phyloP scores from a whole-genome alignment of 2,329 filamentous ascomycete species.

The Sarocladiaceae sp. region DNA sequence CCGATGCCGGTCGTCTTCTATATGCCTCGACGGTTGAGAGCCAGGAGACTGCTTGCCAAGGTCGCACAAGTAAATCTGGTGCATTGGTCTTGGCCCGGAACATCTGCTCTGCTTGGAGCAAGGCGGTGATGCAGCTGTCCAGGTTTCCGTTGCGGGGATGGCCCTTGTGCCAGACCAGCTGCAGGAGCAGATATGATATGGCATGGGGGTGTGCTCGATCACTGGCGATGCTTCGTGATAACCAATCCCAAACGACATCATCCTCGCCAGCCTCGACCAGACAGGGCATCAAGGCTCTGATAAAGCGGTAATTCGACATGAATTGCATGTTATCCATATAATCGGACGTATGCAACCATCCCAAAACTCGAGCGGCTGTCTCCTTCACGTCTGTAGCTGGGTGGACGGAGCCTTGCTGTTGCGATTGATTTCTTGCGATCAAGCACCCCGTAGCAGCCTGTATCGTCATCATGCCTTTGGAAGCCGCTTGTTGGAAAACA shows the following conservation, averaged over 20 bases:
- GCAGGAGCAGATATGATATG: constrained; percentile 29
- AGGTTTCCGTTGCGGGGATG: constrained; percentile 36
- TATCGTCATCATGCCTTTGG: constrained; percentile 52
- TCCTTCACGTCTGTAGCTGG: constrained; percentile 35
- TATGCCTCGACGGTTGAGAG: constrained; percentile 47
- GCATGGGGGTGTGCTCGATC: constrained; percentile 15
- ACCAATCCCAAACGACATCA: constrained; percentile 49
- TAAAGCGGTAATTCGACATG: constrained; percentile 32
- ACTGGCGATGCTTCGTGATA: constrained; percentile 23
- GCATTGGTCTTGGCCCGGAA: constrained; percentile 32
- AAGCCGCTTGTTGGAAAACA: constrained; percentile 52
- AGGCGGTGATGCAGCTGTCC: constrained; percentile 44
- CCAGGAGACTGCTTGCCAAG: constrained; percentile 48
- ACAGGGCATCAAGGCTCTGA: constrained; percentile 41
- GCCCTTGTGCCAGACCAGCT: constrained; percentile 39
- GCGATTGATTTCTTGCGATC: constrained; percentile 39
- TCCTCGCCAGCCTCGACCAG: constrained; percentile 50
- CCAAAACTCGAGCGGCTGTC: constrained; percentile 43
- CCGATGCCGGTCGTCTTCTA: constrained; percentile 39
- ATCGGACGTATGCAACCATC: constrained; percentile 51
- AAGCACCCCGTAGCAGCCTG: constrained; percentile 51
- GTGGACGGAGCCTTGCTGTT: constrained; percentile 24
- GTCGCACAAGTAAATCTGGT: constrained; percentile 30
- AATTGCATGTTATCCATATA: constrained; percentile 43
- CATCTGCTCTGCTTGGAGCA: constrained; percentile 42